Evolutionary conservation across 2,329 filamentous ascomycete species (phyloP), one percentile per base, ranked within the genome.

Genomic region (Phaeosphaeria sp.): DNA sequence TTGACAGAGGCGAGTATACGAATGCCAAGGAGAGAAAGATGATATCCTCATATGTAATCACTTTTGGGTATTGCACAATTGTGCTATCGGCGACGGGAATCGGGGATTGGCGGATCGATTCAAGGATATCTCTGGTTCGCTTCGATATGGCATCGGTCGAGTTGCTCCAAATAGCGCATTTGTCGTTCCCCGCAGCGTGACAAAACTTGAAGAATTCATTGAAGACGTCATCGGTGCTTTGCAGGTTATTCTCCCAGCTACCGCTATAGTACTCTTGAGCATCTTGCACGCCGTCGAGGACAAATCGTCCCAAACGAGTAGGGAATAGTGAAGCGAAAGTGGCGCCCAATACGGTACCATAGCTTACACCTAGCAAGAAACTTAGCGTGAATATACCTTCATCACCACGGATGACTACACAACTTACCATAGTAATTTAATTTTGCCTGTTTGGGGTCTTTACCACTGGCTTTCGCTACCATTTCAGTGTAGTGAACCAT

Each of bases 201-300:
- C 53, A 54, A 17, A 4, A 13, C 23, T 46, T 23, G 27, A 55
- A 55, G 27, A 55, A 55, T 18, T 25, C 39, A 6, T 20, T 15
- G 27, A 50, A 30, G 2, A 39, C 25, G 21, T n/a, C 18, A 25
- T 52, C 50, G 1, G 42, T 27, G 2, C 46, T 15, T 3, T 15
- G 17, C 6, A 54, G 20, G 18, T 60, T 59, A 21, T 17, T 20
- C 1, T 18, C 2, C 61, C 57, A 68, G 41, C 44, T 55, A 10
- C 63, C 65, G 15, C 44, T 27, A 41, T 64, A 59, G 46, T 66
- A 64, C 15, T 64, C 50, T 9, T 63, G 30, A 15, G 36, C 17
- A 41, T 81, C 76, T 0, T 76, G 72, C 2, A 81, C 74, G 1
- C 79, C 80, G 58, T 83, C 81, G 0, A 82, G 41, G 36, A 69